phyloP scores from a whole-genome alignment of 495 filamentous ascomycete species.

The Penicillium canescens region DNA sequence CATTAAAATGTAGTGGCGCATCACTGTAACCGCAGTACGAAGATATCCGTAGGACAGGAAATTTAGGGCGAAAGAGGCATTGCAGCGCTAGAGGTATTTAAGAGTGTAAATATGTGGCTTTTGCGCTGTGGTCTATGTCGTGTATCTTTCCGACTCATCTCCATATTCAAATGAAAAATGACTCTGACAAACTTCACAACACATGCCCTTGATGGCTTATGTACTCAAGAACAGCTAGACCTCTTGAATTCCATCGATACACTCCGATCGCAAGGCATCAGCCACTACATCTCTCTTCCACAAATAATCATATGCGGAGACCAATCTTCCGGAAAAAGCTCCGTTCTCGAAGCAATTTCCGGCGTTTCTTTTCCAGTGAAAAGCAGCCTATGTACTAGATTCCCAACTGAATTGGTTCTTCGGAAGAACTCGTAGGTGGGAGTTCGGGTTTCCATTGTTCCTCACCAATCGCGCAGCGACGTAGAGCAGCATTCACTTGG shows the following conservation, averaged over 20 bases:
- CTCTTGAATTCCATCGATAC: constrained; percentile 59
- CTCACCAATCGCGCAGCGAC: constrained; percentile 25
- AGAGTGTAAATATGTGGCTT: constrained; percentile 1
- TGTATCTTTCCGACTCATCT: not conserved
- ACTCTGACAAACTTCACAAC: constrained; percentile 9
- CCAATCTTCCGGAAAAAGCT: constrained; percentile 64
- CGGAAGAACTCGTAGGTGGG: constrained; percentile 31
- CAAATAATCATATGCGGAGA: constrained; percentile 68
- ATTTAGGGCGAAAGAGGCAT: not conserved
- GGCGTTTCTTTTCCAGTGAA: constrained; percentile 58
- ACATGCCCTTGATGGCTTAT: constrained; percentile 16
- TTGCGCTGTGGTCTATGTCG: not conserved
- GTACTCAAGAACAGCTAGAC: constrained; percentile 40
- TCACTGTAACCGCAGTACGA: constrained; percentile 4
- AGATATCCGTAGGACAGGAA: not conserved
- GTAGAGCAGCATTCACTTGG: constrained; percentile 21
- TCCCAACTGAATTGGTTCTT: constrained; percentile 59
- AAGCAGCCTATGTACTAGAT: constrained; percentile 55
- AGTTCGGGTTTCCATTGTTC: constrained; percentile 40
- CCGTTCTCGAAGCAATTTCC: constrained; percentile 66
- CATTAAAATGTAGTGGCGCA: constrained; percentile 7
- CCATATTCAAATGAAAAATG: not conserved
- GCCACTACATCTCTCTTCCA: constrained; percentile 52
- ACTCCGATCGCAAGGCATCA: constrained; percentile 57
- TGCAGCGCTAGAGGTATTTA: not conserved